Evolutionary conservation across 768 basidiomycete species (phyloP).

Genomic region (Mrakia frigida): DNA sequence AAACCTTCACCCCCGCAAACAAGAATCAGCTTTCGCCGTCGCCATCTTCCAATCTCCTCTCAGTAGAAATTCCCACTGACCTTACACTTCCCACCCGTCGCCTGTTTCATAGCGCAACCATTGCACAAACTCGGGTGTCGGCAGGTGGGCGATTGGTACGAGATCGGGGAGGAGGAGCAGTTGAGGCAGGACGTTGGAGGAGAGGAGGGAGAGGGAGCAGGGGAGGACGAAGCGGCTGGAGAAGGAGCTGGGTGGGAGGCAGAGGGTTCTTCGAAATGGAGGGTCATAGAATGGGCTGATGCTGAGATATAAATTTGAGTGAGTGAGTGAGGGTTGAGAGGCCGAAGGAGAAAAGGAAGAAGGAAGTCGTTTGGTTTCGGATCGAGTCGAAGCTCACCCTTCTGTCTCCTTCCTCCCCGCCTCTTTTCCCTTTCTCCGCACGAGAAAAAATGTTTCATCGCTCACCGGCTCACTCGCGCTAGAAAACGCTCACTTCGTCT

Average conservation of each 20-base stretch:
- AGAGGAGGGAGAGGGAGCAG: neutral
- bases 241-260: neutral
- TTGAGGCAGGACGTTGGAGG: neutral
- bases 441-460: too few species aligned
- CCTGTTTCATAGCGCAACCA: constrained; percentile 26
- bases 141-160: constrained; percentile 10
- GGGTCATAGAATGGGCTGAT: neutral
- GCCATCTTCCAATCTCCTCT: neutral
- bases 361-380: neutral
- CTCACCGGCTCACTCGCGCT: too few species aligned
- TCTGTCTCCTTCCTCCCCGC: neutral
- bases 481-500: too few species aligned
- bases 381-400: neutral
- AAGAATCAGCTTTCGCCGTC: neutral
- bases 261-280: neutral
- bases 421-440: too few species aligned
- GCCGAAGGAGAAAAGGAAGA: neutral
- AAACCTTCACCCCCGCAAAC: neutral
- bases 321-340: neutral
- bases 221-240: neutral
- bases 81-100: constrained; percentile 27
- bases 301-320: too few species aligned
- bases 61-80: neutral
- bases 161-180: constrained; percentile 11
- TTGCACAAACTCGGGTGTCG: constrained; percentile 11